Percentiles rank a stretch among this genome's conserved stretches.
These are phyloP conservation scores for Phytophthora parvispora DNA, from an alignment of 352 stramenopile genomes.

Conservation along the genomic window DNA sequence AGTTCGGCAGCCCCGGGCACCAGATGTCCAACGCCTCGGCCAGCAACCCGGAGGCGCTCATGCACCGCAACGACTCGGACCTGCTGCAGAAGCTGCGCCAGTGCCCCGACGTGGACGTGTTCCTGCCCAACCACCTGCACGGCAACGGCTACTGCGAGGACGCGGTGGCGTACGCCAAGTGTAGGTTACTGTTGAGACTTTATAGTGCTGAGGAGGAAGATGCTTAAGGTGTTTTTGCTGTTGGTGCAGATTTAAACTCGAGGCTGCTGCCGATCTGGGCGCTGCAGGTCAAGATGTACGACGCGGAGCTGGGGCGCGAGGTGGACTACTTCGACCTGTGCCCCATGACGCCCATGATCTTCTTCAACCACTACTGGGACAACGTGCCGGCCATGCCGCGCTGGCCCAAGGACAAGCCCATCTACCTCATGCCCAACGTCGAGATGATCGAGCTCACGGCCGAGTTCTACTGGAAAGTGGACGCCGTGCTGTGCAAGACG, in stretches of 20 bases:
- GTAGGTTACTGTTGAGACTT: slow-evolving; percentile 37
- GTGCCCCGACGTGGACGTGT: slow-evolving; percentile 72
- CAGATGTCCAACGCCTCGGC: slow-evolving; percentile 10
- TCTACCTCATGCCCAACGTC: slow-evolving; percentile 67
- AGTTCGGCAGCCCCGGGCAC: slow-evolving; percentile 25
- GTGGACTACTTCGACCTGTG: slow-evolving; percentile 69
- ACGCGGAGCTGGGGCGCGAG: slow-evolving; percentile 21
- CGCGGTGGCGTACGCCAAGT: slow-evolving; percentile 67
- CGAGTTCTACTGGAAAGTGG: slow-evolving; percentile 45
- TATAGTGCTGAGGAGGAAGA: neutral
- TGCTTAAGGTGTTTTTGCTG: slow-evolving; percentile 1
- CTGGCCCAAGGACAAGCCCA: slow-evolving; percentile 47
- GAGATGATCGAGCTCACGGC: slow-evolving; percentile 65
- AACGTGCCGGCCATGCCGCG: slow-evolving; percentile 21
- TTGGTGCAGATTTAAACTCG: slow-evolving; percentile 42
- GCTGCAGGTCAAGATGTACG: slow-evolving; percentile 45
- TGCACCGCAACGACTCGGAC: slow-evolving; percentile 43
- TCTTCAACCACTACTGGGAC: slow-evolving; percentile 77
- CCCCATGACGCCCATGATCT: slow-evolving; percentile 51
- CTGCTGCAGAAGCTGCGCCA: slow-evolving; percentile 58
- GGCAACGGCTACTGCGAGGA: slow-evolving; percentile 82
- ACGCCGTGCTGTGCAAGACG: slow-evolving; percentile 65
- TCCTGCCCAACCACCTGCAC: slow-evolving; percentile 57
- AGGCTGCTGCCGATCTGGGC: slow-evolving; percentile 60
- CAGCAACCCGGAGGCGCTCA: slow-evolving; percentile 20